Base-by-base conservation (phyloP, 306 rosid genomes). In the Cotoneaster glaucophyllus region DNA sequence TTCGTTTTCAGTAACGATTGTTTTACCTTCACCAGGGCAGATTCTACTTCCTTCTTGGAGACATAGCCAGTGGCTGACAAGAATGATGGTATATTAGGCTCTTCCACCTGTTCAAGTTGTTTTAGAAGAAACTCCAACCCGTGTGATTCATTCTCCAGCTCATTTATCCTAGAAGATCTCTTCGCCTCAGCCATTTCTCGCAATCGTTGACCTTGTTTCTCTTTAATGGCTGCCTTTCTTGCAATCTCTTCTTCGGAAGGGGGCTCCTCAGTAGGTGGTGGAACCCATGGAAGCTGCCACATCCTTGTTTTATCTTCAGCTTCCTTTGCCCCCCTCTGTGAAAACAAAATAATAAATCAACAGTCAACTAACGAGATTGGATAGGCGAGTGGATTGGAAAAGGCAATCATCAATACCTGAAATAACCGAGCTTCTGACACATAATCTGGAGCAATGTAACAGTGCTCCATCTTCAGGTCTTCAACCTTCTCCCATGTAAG, bases 131-230 rank as follows among this genome's bases (percentile, higher is more conserved):
- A 92, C 57, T 89, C 96, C 86, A 95, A 82, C 73, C 96, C 99
- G 64, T 78, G 88, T 61, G 86, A 82, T 78, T 92, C 96, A 76
- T 95, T 95, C 78, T 95, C 99, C 77, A 95, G 88, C 80, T 92
- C 97, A 82, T 95, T 95, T 81, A 95, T 95, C 85, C 85, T 89
- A 11, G 97, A 90, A 74, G 87, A 86, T 80, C 97, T 88, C 86
- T 92, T 95, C 2, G 99, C 99, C 89, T 90, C 99, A 19, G 97
- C 99, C 99, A 95, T 95, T 83, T 95, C 99, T 76, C 97, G 83
- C 84, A 95, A 73, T 56, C 99, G 90, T 84, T 95, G 99, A 78
- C 99, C 96, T 79, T 89, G 97, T 83, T 78, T 95, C 87, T 95
- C 97, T 82, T 77, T 92, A 72, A 89, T 90, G 72, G 99, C 97